These are phyloP conservation scores for Alternaria atra DNA, from an alignment of 2,329 filamentous ascomycete genomes.

Conservation along the genomic window DNA sequence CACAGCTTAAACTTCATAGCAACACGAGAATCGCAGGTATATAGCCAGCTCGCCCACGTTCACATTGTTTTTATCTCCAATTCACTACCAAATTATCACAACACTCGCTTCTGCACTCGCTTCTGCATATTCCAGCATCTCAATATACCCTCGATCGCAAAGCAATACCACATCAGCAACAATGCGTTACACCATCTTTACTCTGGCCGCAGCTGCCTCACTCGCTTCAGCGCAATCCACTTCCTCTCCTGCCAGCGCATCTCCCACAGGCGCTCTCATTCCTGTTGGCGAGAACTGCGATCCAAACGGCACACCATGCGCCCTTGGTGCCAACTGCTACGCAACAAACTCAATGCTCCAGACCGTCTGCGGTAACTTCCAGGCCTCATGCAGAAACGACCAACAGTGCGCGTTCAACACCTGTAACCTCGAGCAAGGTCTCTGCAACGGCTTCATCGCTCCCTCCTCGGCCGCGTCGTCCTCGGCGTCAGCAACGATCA, in stretches of 20 bases:
- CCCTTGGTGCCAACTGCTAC: slow-evolving; percentile 27
- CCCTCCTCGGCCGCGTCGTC: slow-evolving; percentile 7
- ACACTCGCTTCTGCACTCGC: neutral
- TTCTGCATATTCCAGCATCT: neutral
- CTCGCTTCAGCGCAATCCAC: slow-evolving; percentile 18
- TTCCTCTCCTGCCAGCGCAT: slow-evolving; percentile 6
- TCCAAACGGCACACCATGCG: slow-evolving; percentile 22
- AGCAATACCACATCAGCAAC: neutral
- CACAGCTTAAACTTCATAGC: neutral
- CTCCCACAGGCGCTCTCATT: slow-evolving; percentile 15
- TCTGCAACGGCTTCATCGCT: slow-evolving; percentile 27
- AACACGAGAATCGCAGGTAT: neutral
- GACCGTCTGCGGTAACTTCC: slow-evolving; percentile 29
- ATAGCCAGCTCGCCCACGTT: neutral
- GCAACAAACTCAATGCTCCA: slow-evolving; percentile 24
- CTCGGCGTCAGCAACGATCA: slow-evolving; percentile 15
- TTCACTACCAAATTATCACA: neutral
- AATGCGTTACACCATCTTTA: slow-evolving; percentile 29
- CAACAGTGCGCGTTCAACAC: slow-evolving; percentile 33
- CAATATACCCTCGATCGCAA: neutral
- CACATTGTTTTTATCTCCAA: neutral
- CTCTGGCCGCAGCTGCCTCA: slow-evolving; percentile 21
- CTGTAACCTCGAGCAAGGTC: slow-evolving; percentile 20
- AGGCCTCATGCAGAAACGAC: slow-evolving; percentile 28
- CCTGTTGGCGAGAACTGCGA: slow-evolving; percentile 23